Base-by-base conservation (phyloP, 2,329 filamentous ascomycete genomes). In the Zopfia rhizophila region DNA sequence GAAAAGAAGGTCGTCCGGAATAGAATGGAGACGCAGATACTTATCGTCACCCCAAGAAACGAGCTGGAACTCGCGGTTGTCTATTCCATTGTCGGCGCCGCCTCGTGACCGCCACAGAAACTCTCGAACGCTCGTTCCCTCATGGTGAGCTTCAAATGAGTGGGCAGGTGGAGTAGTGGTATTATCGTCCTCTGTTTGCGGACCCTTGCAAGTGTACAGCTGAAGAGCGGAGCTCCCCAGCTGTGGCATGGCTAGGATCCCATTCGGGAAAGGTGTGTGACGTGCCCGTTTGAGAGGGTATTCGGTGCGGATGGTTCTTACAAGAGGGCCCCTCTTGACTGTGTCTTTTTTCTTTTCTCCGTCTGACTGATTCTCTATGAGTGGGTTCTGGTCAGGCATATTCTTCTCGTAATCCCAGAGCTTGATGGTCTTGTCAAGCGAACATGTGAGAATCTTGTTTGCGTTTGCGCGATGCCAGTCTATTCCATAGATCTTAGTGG, bases 41-140 rank as follows among this genome's bases (percentile, higher is more conserved):
- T 88, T 89, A 68, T 97, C 93, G 36, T 89, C 87, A 18, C 91
- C 91, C 92, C 92, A 97, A 0, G 92, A 92, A 0, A 97, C 90
- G 13, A 97, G 79, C 69, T 97, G 92, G 54, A 96, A 97, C 39
- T 97, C 92, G 59, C 93, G 84, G 51, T 91, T 79, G 61, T 97
- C 92, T 32, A 88, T 73, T n/a, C 82, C 81, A 12, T 84, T 81
- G 13, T 82, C 81, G 14, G 78, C 77, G 25, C 58, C 61, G 7
- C 92, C 92, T 43, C 92, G 84, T 35, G 84, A 83, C 66, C 92
- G 83, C 92, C 92, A 97, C 8, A 97, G 75, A 51, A 97, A 97
- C 61, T 97, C 92, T 64, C 94, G 96, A 21, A 90, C 91, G 64
- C 92, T 79, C 8, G 58, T 47, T 29, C 58, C 49, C 19, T 78